phyloP scores from a whole-genome alignment of 768 basidiomycete species.

The Chlorophyllum brunneum region DNA sequence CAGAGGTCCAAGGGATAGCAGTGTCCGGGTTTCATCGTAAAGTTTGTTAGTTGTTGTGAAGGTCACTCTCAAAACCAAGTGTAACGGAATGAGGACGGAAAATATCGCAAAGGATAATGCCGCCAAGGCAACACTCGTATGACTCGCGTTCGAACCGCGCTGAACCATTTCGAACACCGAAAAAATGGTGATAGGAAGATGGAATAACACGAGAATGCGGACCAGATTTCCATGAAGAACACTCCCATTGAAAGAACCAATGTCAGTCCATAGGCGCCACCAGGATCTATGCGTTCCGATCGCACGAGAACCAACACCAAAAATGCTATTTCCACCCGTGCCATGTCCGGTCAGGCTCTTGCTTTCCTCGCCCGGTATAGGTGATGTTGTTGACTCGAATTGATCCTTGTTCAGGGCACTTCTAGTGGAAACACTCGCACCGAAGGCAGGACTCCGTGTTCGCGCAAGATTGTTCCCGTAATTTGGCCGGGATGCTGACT shows the following conservation, averaged over 20 bases:
- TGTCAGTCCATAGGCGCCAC: constrained; percentile 54
- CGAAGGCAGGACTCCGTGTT: constrained; percentile 34
- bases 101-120: constrained; percentile 77
- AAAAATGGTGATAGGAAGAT: constrained; percentile 91
- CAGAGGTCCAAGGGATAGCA: constrained; percentile 85
- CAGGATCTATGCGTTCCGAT: constrained; percentile 35
- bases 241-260: constrained; percentile 77
- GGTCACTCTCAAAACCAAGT: constrained; percentile 74
- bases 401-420: constrained; percentile 41
- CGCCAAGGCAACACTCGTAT: constrained; percentile 71
- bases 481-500: constrained; percentile 14
- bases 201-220: constrained; percentile 87
- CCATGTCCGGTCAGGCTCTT: constrained; percentile 11
- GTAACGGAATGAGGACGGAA: constrained; percentile 71
- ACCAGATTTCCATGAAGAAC: constrained; percentile 89
- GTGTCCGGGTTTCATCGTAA: constrained; percentile 91
- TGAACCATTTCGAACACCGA: constrained; percentile 83
- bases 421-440: constrained; percentile 14
- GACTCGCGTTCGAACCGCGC: constrained; percentile 43
- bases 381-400: constrained; percentile 9
- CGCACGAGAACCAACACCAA: constrained; percentile 7
- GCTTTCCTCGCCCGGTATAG: constrained; percentile 8
- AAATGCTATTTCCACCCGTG: constrained; percentile 7
- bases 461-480: constrained; percentile 22
- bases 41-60: constrained; percentile 83